Evolutionary conservation across 2,329 filamentous ascomycete species (phyloP).

Genomic region (Fusarium nelsonii): DNA sequence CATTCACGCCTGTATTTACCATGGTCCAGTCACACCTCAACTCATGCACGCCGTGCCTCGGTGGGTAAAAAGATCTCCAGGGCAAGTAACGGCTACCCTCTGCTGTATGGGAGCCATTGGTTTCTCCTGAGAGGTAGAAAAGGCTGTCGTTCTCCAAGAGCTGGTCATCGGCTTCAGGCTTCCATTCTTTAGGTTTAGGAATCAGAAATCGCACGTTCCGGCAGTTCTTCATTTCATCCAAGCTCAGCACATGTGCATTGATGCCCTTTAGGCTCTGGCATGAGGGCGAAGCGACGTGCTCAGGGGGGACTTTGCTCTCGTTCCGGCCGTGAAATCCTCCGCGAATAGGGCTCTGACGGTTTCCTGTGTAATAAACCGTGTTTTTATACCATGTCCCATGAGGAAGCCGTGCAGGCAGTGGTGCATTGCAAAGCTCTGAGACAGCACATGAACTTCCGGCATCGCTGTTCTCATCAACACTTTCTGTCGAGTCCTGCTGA

Average conservation of each 20-base stretch:
- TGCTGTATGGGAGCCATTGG: not conserved
- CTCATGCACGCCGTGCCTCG: not conserved
- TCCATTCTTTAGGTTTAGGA: not conserved
- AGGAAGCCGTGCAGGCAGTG: not conserved
- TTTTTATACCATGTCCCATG: constrained; percentile 11
- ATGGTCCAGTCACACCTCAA: not conserved
- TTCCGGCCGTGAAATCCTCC: not conserved
- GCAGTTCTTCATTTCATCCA: constrained; percentile 14
- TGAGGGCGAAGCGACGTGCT: constrained; percentile 11
- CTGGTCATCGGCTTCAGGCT: not conserved
- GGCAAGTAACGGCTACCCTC: not conserved
- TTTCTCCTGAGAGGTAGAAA: constrained; percentile 4
- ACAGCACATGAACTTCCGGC: not conserved
- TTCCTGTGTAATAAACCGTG: not conserved
- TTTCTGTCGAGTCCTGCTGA: not conserved
- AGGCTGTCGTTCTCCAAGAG: not conserved
- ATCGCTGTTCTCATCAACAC: too few relatives aligned
- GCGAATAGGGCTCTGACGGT: not conserved
- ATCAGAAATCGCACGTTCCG: not conserved
- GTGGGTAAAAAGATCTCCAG: not conserved
- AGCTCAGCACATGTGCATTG: not conserved
- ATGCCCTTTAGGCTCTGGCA: constrained; percentile 4
- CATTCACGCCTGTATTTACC: not conserved
- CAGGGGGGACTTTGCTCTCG: accelerated
- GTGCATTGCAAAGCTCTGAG: not conserved